Conservation (phyloP, 306 rosid species). For the Alnus glutinosa region DNA sequence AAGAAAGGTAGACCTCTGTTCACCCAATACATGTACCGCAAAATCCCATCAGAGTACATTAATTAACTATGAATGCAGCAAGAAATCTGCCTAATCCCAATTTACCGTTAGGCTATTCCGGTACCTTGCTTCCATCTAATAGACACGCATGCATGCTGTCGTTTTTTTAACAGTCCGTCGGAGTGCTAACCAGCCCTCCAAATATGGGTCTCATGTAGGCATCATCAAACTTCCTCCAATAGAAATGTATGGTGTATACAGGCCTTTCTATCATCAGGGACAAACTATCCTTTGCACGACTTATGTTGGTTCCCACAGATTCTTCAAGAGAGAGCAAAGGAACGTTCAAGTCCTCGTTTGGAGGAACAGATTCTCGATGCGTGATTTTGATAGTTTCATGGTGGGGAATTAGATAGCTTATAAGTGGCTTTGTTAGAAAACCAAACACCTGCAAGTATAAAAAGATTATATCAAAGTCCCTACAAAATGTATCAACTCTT, state of each 20-base stretch:
- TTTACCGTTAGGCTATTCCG: background rate
- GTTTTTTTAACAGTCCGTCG: constrained; percentile 33
- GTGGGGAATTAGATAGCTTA: constrained; percentile 61
- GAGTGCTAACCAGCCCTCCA: constrained; percentile 57
- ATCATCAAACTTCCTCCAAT: constrained; percentile 89
- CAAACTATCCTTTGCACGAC: constrained; percentile 72
- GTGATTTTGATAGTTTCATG: constrained; percentile 14
- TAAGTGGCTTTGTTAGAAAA: constrained; percentile 72
- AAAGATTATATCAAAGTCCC: background rate
- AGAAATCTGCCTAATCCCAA: background rate
- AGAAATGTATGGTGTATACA: constrained; percentile 65
- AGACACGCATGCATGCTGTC: background rate
- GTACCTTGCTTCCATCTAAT: constrained; percentile 3
- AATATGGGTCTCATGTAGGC: constrained; percentile 89
- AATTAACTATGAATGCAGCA: background rate
- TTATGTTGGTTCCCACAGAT: constrained; percentile 60
- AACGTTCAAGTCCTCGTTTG: constrained; percentile 50
- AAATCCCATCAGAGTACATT: background rate
- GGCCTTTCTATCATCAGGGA: constrained; percentile 83
- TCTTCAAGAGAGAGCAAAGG: constrained; percentile 75
- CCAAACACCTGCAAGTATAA: constrained; percentile 67
- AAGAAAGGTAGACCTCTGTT: no score
- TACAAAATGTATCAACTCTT: background rate
- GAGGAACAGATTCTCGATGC: constrained; percentile 30
- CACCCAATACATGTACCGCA: no score